Conservation (phyloP, 1,284 basidiomycete genomes). For the Cutaneotrichosporon dermatis region DNA sequence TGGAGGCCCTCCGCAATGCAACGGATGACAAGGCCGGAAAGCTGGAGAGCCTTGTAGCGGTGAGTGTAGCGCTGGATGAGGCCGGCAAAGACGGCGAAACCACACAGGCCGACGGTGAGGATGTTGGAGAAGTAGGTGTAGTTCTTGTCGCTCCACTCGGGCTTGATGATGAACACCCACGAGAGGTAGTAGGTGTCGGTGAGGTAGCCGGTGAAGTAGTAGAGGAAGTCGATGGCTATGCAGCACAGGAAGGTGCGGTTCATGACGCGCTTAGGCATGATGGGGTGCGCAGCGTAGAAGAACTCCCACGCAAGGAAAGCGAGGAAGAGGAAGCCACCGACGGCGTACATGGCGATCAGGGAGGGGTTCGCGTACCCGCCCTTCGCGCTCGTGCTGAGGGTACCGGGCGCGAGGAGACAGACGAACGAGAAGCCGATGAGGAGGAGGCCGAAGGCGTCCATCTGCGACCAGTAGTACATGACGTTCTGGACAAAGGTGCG, state of each 20-base stretch:
- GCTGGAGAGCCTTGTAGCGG: constrained; percentile 48
- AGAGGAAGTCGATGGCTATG: constrained; percentile 45
- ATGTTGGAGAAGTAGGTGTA: constrained; percentile 37
- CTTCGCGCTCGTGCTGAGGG: constrained; percentile 35
- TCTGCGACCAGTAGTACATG: constrained; percentile 34
- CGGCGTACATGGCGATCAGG: constrained; percentile 49
- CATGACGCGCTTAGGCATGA: constrained; percentile 48
- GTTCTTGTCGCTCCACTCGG: constrained; percentile 25
- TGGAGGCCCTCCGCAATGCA: constrained; percentile 33
- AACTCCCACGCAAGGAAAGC: constrained; percentile 46
- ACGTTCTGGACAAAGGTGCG: constrained; percentile 17
- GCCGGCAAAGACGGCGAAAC: constrained; percentile 45
- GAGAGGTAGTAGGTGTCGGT: constrained; percentile 34
- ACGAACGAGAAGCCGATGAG: constrained; percentile 45
- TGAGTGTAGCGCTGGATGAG: constrained; percentile 47
- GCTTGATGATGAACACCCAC: constrained; percentile 45
- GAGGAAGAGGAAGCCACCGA: constrained; percentile 46
- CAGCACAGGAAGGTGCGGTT: constrained; percentile 46
- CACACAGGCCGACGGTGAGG: constrained; percentile 42
- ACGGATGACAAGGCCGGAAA: constrained; percentile 30
- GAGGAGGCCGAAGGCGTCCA: constrained; percentile 47
- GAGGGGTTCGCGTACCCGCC: constrained; percentile 46
- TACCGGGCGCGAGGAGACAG: constrained; percentile 47
- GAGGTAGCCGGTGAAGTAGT: constrained; percentile 45
- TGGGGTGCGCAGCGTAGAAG: constrained; percentile 41